Evolutionary conservation across 441 rosid genomes (phyloP).

Genomic region (Populus trichocarpa): DNA sequence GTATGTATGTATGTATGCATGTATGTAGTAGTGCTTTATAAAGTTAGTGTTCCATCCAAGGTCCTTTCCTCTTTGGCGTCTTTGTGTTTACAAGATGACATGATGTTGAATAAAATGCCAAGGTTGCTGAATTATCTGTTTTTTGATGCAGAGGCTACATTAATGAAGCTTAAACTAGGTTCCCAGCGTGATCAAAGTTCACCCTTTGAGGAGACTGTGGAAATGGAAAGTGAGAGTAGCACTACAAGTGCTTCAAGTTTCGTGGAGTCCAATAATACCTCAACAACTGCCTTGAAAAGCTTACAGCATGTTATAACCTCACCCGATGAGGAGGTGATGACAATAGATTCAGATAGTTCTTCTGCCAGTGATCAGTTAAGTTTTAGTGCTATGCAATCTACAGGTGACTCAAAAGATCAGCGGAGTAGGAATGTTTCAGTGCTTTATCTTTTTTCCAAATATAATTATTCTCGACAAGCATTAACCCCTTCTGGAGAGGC

Average conservation of each 20-base stretch:
- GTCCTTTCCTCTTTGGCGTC: not conserved
- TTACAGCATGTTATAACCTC: not conserved
- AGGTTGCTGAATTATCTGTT: not conserved
- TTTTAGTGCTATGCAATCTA: constrained; percentile 17
- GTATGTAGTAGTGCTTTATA: not conserved
- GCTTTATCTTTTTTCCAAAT: constrained; percentile 49
- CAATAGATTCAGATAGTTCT: constrained; percentile 28
- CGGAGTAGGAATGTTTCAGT: constrained; percentile 34
- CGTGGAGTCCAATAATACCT: constrained; percentile 7
- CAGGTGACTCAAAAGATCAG: constrained; percentile 15
- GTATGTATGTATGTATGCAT: not conserved
- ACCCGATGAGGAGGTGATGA: constrained; percentile 18
- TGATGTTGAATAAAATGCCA: not conserved
- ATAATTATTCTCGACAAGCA: constrained; percentile 32
- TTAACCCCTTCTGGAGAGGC: constrained; percentile 14
- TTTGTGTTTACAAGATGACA: not conserved
- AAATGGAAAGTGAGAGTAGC: constrained; percentile 22
- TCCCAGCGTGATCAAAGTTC: constrained; percentile 37
- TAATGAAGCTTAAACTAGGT: constrained; percentile 71
- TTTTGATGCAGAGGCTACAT: constrained; percentile 56
- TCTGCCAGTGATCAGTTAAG: constrained; percentile 13
- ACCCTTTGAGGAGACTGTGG: constrained; percentile 8
- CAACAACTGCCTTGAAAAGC: constrained; percentile 7
- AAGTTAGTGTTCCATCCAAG: not conserved
- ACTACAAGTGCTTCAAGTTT: constrained; percentile 1